Evolutionary conservation across 768 basidiomycete species (phyloP), one percentile per base, ranked within the genome.

Genomic region (Naematelia aurantialba): DNA sequence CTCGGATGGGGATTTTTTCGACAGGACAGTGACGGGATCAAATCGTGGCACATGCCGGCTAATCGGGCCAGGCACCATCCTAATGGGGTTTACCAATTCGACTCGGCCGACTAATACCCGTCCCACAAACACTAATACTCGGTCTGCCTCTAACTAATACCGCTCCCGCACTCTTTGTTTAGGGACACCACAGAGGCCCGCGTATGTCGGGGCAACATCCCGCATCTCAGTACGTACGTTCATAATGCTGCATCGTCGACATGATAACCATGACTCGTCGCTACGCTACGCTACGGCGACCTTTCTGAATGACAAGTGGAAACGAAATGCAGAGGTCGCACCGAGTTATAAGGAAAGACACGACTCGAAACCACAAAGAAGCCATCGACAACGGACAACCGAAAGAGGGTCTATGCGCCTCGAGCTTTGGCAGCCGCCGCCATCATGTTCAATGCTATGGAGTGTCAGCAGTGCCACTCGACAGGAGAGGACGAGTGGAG

Each of bases 391-490:
- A 39, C 34, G 8, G 8, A 17, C 8, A 39, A 39, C n/a, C n/a
- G n/a, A 39, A 17, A 17, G 34, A 39, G 34, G 34, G 8, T 42
- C 24, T 45, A 58, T 49, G 61, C 65, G 25, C 51, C 65, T 53
- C 65, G 59, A 19, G 58, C 63, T 62, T 69, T 70, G 53, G 74
- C 74, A 44, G 70, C 70, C 31, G 66, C 61, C 48, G 74, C 73
- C 74, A 76, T 76, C 73, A 70, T 68, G 71, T 76, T 76, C 10
- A 76, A 60, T 14, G 74, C 74, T 61, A 42, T 11, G 3, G 46
- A 34, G 44, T 31, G 52, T 27, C 27, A n/a, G n/a, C n/a, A n/a
- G n/a, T n/a, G n/a, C n/a, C n/a, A n/a, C n/a, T n/a, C n/a, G n/a
- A 19, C 46, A 26, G 8, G 46, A 47, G 8, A 26, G 46, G 19